A percentile compares a stretch with the other conserved stretches of the same genome.
These are phyloP conservation scores for Linum usitatissimum DNA, from an alignment of 345 rosid genomes.

Conservation along the genomic window DNA sequence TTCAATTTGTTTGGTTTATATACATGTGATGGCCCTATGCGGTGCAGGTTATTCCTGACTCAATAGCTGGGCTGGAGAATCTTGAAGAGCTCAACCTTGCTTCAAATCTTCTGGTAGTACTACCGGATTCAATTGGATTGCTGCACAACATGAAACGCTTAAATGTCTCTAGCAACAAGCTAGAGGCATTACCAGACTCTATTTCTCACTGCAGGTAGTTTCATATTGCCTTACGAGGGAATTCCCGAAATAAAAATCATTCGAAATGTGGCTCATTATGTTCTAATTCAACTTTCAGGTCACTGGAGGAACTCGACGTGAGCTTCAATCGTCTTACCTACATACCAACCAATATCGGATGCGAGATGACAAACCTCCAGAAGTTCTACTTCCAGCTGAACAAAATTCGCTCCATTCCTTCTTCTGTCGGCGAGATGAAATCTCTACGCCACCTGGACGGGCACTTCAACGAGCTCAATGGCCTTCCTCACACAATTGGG, in stretches of 20 bases:
- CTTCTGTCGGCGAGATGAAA: conserved; percentile 63
- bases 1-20: not conserved
- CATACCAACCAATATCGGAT: conserved; percentile 82
- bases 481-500: conserved; percentile 58
- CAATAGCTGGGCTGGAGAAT: conserved; percentile 64
- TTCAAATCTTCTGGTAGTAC: conserved; percentile 56
- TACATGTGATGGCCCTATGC: conserved; percentile 11
- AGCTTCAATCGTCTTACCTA: conserved; percentile 65
- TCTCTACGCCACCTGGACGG: conserved; percentile 55
- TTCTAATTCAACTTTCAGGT: conserved; percentile 23
- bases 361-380: conserved; percentile 47
- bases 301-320: conserved; percentile 62
- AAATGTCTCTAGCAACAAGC: conserved; percentile 66
- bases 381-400: conserved; percentile 55
- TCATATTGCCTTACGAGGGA: not conserved
- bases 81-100: conserved; percentile 69
- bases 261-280: not conserved
- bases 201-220: conserved; percentile 68
- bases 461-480: conserved; percentile 69
- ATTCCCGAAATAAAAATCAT: not conserved
- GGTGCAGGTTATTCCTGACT: conserved; percentile 71
- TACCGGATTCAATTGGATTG: conserved; percentile 84
- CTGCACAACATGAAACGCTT: conserved; percentile 53
- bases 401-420: conserved; percentile 66
- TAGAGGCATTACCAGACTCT: conserved; percentile 57